A percentile compares a stretch with the other conserved stretches of the same genome.
These are phyloP conservation scores for Telopea speciosissima DNA, from an alignment of 177 flowering plant genomes.

Conservation along the genomic window DNA sequence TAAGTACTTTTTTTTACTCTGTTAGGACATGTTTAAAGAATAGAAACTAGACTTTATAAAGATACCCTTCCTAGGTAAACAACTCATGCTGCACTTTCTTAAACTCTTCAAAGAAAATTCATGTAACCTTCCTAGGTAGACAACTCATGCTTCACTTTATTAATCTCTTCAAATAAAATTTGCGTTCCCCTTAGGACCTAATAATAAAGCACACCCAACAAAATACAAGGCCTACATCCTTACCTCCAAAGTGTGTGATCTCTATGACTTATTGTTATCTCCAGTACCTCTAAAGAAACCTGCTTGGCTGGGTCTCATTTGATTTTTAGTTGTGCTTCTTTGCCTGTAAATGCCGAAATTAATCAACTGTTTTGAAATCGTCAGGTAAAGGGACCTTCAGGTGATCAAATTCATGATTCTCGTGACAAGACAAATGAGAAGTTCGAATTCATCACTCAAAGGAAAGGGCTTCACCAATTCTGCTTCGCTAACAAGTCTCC, in stretches of 20 bases:
- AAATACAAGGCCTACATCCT: no score
- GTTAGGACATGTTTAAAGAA: no score
- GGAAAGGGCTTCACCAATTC: constrained; percentile 59
- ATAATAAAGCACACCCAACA: no score
- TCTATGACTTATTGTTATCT: not conserved
- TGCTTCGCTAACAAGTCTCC: constrained; percentile 83
- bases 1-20: no score
- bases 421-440: constrained; percentile 71
- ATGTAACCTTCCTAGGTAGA: no score
- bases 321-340: not conserved
- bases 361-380: constrained; percentile 7
- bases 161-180: no score
- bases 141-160: no score
- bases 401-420: constrained; percentile 64
- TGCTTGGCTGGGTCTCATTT: not conserved
- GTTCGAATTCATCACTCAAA: constrained; percentile 57
- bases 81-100: no score
- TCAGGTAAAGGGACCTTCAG: constrained; percentile 79
- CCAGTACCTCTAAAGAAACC: not conserved
- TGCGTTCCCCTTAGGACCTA: no score
- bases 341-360: not conserved
- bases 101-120: no score
- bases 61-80: no score
- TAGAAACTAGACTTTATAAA: no score
- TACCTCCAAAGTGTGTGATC: not conserved